A percentile compares a stretch with the other conserved stretches of the same genome.
Evolutionary conservation across 2,329 filamentous ascomycete genomes (phyloP).

Genomic region (Colletotrichum sp.): DNA sequence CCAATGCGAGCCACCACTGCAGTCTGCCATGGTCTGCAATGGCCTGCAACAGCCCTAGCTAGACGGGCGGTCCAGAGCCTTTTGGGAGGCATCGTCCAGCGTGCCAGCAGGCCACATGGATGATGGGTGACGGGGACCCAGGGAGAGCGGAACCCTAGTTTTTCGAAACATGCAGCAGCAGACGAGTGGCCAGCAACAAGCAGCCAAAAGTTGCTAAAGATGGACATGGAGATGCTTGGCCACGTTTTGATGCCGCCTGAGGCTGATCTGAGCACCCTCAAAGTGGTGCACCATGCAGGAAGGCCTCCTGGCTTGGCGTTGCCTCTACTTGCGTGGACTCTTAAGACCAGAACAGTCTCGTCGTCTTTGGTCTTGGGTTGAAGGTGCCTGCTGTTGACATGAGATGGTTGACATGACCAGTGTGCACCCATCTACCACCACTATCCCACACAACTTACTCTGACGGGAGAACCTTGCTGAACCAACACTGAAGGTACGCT

Average conservation of each 20-base stretch:
- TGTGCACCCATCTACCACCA: background rate
- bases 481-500: background rate
- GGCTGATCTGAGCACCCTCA: constrained; percentile 17
- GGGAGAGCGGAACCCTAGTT: constrained; percentile 10
- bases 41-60: background rate
- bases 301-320: constrained; percentile 13
- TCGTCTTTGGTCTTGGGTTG: background rate
- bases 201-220: constrained; percentile 9
- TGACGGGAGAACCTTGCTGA: background rate
- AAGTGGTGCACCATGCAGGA: background rate
- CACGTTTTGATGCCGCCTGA: constrained; percentile 16
- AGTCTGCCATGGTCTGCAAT: background rate
- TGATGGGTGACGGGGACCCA: background rate
- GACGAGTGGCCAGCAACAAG: background rate
- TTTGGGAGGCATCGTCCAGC: background rate
- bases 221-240: constrained; percentile 19
- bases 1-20: background rate
- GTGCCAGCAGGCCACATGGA: background rate
- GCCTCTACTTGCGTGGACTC: background rate
- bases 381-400: background rate
- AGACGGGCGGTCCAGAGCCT: background rate
- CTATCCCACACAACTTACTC: background rate
- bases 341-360: background rate
- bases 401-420: background rate
- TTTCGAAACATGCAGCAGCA: constrained; percentile 15